Percentiles rank a stretch among this genome's conserved stretches.
Conservation (phyloP, 2,329 filamentous ascomycete genomes). For the Aspergillus costaricaensis region DNA sequence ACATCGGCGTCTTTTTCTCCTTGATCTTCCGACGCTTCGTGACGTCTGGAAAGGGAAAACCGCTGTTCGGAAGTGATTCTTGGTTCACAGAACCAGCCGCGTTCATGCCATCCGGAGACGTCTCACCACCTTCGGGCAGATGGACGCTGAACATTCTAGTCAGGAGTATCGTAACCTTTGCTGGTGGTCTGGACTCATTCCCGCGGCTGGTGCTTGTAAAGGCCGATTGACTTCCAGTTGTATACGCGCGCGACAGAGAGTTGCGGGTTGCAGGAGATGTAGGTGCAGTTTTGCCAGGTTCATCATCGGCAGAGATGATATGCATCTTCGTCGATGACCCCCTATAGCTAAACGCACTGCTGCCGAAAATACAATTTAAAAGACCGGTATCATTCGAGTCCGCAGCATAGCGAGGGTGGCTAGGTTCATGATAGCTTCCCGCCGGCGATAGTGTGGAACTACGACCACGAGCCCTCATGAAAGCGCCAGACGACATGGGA, state of each 20-base stretch:
- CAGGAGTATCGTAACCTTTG: slow-evolving; percentile 57
- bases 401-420: slow-evolving; percentile 40
- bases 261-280: slow-evolving; percentile 34
- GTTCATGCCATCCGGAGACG: slow-evolving; percentile 38
- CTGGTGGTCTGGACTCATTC: slow-evolving; percentile 41
- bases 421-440: slow-evolving; percentile 34
- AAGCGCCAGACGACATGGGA: slow-evolving; percentile 39
- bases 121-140: slow-evolving; percentile 49
- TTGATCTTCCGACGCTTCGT: slow-evolving; percentile 50
- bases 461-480: slow-evolving; percentile 45
- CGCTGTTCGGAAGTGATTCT: slow-evolving; percentile 37
- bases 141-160: slow-evolving; percentile 62
- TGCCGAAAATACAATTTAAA: slow-evolving; percentile 63
- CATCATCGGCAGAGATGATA: slow-evolving; percentile 51
- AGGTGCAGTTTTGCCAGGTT: slow-evolving; percentile 27
- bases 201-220: slow-evolving; percentile 25
- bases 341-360: slow-evolving; percentile 58
- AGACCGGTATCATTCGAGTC: slow-evolving; percentile 56
- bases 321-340: slow-evolving; percentile 64
- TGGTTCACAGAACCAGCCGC: slow-evolving; percentile 34
- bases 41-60: slow-evolving; percentile 42
- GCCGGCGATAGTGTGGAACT: slow-evolving; percentile 48
- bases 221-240: slow-evolving; percentile 39
- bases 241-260: slow-evolving; percentile 42
- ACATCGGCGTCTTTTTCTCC: slow-evolving; percentile 59